Conservation (phyloP, 805 yeast species). For the Teunomyces lycoperdinae region DNA sequence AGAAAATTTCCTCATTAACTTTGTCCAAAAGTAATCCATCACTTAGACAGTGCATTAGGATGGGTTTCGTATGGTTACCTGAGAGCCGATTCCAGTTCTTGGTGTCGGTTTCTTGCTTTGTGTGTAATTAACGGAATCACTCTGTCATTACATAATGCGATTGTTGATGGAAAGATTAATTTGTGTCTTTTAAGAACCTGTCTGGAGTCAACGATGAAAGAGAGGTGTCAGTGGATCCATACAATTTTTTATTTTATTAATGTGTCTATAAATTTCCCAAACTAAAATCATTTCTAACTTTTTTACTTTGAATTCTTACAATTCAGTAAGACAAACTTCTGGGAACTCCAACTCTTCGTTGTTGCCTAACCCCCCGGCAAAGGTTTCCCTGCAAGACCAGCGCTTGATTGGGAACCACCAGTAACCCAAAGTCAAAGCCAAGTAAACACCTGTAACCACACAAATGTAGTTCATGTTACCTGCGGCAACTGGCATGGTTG, state of each 20-base stretch:
- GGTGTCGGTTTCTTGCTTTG: slow-evolving; percentile 32
- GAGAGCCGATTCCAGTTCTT: slow-evolving; percentile 10
- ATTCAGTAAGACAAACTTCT: slow-evolving; percentile 35
- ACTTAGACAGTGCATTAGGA: slow-evolving; percentile 63
- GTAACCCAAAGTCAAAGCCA: slow-evolving; percentile 34
- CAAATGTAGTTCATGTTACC: slow-evolving; percentile 28
- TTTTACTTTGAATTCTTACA: slow-evolving; percentile 9
- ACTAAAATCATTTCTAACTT: background rate
- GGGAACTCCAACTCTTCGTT: slow-evolving; percentile 44
- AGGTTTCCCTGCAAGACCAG: slow-evolving; percentile 35
- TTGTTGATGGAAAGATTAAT: slow-evolving; percentile 46
- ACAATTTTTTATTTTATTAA: slow-evolving; percentile 16
- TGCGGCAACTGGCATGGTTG: slow-evolving; percentile 26
- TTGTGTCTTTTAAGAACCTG: slow-evolving; percentile 47
- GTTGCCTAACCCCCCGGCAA: slow-evolving; percentile 41
- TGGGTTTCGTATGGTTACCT: slow-evolving; percentile 16
- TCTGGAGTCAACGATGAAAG: slow-evolving; percentile 47
- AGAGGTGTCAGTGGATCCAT: slow-evolving; percentile 51
- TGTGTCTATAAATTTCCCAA: background rate
- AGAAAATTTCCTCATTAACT: slow-evolving; percentile 37
- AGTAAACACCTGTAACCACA: slow-evolving; percentile 28
- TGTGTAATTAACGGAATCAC: slow-evolving; percentile 10
- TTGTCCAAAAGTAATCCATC: slow-evolving; percentile 70
- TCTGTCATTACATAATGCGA: slow-evolving; percentile 38
- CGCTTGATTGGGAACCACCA: slow-evolving; percentile 43